These are phyloP conservation scores for Lepiota brunneoincarnata DNA, from an alignment of 768 basidiomycete genomes.

Conservation along the genomic window DNA sequence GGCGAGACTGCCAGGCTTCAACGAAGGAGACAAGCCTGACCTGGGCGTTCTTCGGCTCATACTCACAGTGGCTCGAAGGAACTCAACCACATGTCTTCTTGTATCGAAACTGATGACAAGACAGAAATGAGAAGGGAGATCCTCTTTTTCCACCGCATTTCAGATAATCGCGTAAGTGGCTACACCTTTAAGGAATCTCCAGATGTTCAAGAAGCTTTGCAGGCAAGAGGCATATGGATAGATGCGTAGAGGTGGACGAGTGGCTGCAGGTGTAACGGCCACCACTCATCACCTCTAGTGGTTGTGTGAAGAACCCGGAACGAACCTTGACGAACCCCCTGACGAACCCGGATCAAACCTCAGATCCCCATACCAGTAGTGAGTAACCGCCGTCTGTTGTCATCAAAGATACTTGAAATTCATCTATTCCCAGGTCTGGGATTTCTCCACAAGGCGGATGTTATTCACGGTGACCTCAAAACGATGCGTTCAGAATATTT, in stretches of 20 bases:
- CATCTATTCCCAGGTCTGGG: too few species aligned
- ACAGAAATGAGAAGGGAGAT: conserved; percentile 22
- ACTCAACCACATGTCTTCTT: conserved; percentile 3
- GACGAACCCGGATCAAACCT: too few species aligned
- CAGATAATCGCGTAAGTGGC: conserved; percentile 26
- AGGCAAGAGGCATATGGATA: conserved; percentile 18
- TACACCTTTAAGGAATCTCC: conserved; percentile 25
- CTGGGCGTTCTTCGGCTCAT: conserved; percentile 22
- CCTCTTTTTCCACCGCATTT: conserved; percentile 20
- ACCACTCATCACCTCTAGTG: too few species aligned
- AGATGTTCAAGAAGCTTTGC: conserved; percentile 24
- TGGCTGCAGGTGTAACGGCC: too few species aligned
- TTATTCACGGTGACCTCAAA: conserved; percentile 1
- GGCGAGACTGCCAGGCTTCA: conserved; percentile 26
- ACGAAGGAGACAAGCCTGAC: conserved; percentile 21
- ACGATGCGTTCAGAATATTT: not conserved
- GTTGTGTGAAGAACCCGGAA: too few species aligned
- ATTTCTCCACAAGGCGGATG: not conserved
- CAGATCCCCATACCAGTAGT: too few species aligned
- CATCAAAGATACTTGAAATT: too few species aligned
- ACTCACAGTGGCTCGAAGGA: conserved; percentile 22
- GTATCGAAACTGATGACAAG: not conserved
- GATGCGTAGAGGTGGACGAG: too few species aligned
- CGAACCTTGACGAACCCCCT: too few species aligned
- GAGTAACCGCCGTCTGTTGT: too few species aligned